Conservation (phyloP, 257 asterid genomes). For the Salvia miltiorrhiza region DNA sequence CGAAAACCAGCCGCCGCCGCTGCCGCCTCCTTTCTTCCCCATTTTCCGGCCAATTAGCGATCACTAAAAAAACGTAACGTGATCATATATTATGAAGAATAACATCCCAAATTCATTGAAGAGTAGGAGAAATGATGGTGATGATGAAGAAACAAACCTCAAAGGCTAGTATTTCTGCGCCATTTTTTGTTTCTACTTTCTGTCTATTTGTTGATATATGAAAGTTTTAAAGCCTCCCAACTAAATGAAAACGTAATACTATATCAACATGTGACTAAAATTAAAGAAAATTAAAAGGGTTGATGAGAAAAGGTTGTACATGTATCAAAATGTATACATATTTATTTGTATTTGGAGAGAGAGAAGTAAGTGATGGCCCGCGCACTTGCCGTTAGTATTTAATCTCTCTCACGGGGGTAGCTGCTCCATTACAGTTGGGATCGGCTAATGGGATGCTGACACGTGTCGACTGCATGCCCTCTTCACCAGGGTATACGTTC, state of each 20-base stretch:
- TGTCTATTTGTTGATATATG: slow-evolving; percentile 20
- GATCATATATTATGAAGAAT: not conserved
- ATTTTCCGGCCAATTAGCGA: slow-evolving; percentile 30
- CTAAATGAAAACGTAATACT: slow-evolving; percentile 6
- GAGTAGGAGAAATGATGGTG: not conserved
- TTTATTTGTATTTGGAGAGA: not conserved
- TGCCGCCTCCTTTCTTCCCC: slow-evolving; percentile 75
- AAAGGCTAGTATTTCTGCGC: slow-evolving; percentile 7
- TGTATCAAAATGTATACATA: not conserved
- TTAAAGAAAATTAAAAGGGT: slow-evolving; percentile 23
- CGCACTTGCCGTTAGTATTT: slow-evolving; percentile 65
- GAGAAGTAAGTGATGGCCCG: slow-evolving; percentile 43
- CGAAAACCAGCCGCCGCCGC: slow-evolving; percentile 74
- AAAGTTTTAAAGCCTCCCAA: not conserved
- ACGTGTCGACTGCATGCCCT: slow-evolving; percentile 26
- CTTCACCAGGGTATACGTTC: slow-evolving; percentile 21
- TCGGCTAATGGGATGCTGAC: slow-evolving; percentile 22
- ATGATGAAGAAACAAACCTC: slow-evolving; percentile 13
- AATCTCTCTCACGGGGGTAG: slow-evolving; percentile 68
- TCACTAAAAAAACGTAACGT: not conserved
- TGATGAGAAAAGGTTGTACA: slow-evolving; percentile 13
- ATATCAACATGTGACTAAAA: slow-evolving; percentile 32
- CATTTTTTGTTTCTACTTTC: slow-evolving; percentile 1
- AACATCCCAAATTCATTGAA: not conserved
- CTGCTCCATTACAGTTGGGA: slow-evolving; percentile 30